Conservation (phyloP, 2,329 filamentous ascomycete genomes). For the Stachybotrys chartarum region DNA sequence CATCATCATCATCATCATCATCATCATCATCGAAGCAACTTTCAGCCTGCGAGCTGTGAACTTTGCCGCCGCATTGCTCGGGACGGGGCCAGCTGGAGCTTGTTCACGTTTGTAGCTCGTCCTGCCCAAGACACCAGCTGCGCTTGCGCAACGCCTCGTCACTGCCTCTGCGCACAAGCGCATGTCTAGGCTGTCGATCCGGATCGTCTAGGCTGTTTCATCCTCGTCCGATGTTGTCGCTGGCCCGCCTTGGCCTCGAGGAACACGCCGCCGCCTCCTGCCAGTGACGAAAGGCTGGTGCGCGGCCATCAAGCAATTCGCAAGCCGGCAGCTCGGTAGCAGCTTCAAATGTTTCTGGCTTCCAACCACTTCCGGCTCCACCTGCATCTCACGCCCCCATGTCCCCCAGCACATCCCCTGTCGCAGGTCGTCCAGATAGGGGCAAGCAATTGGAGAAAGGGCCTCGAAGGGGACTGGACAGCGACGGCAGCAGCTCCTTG, state of each 20-base stretch:
- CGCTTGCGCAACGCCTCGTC: not conserved
- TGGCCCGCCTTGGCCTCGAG: not conserved
- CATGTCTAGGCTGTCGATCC: not conserved
- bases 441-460: not conserved
- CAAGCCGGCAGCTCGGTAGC: not conserved
- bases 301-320: not conserved
- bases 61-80: no score
- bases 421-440: not conserved
- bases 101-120: not conserved
- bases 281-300: not conserved
- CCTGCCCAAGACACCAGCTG: not conserved
- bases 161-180: not conserved
- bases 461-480: not conserved
- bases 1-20: no score
- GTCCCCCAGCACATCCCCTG: not conserved
- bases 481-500: no score
- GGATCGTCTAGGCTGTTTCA: not conserved
- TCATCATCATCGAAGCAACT: no score
- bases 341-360: not conserved
- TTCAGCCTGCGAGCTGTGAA: no score
- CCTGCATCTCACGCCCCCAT: not conserved
- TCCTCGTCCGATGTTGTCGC: not conserved
- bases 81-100: no score
- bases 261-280: not conserved
- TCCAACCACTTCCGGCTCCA: not conserved